Evolutionary conservation across 23 red algal species (phyloP).

Genomic region (Gracilariopsis chorda): DNA sequence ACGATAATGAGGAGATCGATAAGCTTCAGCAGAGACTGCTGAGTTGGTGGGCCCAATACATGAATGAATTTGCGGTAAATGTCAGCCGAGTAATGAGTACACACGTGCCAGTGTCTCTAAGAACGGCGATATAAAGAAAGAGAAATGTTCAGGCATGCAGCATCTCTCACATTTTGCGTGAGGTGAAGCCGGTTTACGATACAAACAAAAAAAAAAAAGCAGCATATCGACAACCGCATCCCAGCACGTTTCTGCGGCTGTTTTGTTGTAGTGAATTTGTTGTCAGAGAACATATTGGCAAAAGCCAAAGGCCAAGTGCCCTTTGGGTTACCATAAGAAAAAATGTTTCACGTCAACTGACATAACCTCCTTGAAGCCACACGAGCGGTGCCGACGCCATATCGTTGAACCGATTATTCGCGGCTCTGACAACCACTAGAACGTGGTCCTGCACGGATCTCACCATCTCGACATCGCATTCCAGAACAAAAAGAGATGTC

Average conservation of each 20-base stretch:
- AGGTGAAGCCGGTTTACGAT: too few relatives aligned
- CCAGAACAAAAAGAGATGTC: not conserved
- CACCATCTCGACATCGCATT: not conserved
- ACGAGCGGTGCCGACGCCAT: not conserved
- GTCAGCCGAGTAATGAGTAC: not conserved
- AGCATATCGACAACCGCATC: too few relatives aligned
- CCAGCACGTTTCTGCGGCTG: too few relatives aligned
- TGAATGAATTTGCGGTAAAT: not conserved
- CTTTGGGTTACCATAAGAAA: too few relatives aligned
- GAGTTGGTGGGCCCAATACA: constrained; percentile 16
- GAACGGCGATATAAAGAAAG: not conserved
- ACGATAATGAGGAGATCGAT: not conserved
- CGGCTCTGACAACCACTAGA: not conserved
- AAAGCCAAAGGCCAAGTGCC: too few relatives aligned
- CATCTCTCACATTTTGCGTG: too few relatives aligned
- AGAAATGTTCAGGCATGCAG: too few relatives aligned
- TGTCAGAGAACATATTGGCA: too few relatives aligned
- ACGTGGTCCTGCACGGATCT: constrained; percentile 22
- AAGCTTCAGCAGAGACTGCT: not conserved
- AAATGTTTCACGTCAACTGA: not conserved
- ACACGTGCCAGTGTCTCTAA: not conserved
- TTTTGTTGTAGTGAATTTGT: too few relatives aligned
- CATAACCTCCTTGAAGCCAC: constrained; percentile 9
- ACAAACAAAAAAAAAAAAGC: too few relatives aligned
- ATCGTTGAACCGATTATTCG: not conserved